These are phyloP conservation scores for Wallacemonas sp. DNA, from an alignment of 208 protist genomes.

Conservation along the genomic window DNA sequence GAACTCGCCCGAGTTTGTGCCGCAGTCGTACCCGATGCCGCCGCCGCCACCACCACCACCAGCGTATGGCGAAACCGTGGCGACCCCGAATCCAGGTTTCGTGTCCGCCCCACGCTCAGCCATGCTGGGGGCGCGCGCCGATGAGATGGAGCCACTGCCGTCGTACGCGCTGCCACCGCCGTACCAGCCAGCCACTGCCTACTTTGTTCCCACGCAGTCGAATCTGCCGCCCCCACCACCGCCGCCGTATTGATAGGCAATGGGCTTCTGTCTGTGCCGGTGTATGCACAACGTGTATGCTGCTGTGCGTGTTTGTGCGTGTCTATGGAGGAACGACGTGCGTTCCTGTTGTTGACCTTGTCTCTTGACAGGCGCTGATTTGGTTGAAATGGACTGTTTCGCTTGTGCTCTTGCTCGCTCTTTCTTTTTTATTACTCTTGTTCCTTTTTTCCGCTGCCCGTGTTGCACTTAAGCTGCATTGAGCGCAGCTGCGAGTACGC, in stretches of 20 bases:
- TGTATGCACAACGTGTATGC: too few relatives aligned
- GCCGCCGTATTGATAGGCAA: slow-evolving; percentile 15
- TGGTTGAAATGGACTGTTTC: too few relatives aligned
- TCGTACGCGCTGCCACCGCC: slow-evolving; percentile 41
- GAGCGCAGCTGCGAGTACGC: too few relatives aligned
- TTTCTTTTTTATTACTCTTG: too few relatives aligned
- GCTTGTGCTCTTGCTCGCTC: too few relatives aligned
- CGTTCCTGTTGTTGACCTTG: not conserved
- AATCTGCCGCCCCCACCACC: slow-evolving; percentile 16
- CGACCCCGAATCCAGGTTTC: slow-evolving; percentile 21
- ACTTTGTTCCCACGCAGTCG: not conserved
- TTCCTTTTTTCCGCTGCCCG: too few relatives aligned
- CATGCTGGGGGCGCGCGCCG: slow-evolving; percentile 24
- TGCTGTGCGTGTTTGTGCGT: too few relatives aligned
- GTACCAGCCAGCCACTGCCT: slow-evolving; percentile 15
- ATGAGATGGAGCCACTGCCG: slow-evolving; percentile 21
- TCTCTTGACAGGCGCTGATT: too few relatives aligned
- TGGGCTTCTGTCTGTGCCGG: not conserved
- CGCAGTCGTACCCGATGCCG: slow-evolving; percentile 22
- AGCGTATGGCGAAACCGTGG: slow-evolving; percentile 23
- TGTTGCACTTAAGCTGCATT: too few relatives aligned
- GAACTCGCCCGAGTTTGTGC: slow-evolving; percentile 52
- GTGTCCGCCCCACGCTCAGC: slow-evolving; percentile 40
- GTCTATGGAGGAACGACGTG: too few relatives aligned
- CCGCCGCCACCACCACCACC: slow-evolving; percentile 28